Percentiles rank a stretch among this genome's conserved stretches.
These are phyloP conservation scores for Chlorella sp. DNA, from an alignment of 139 green algal genomes.

Conservation along the genomic window DNA sequence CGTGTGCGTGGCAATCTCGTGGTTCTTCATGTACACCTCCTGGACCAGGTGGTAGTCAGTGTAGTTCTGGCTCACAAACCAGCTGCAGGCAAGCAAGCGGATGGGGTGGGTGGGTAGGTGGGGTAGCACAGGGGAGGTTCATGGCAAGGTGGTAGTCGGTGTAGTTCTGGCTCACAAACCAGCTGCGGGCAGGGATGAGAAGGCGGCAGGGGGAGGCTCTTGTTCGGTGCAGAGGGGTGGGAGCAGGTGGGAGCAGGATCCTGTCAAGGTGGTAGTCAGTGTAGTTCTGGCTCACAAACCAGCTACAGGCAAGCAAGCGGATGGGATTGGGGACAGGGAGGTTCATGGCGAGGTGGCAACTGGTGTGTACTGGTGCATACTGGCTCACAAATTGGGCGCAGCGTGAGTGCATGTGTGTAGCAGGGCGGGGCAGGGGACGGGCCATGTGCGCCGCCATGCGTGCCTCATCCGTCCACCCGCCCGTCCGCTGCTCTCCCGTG, in stretches of 20 bases:
- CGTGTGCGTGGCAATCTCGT: slow-evolving; percentile 42
- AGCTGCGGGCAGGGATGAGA: not conserved
- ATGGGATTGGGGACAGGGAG: not conserved
- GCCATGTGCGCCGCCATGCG: too few relatives aligned
- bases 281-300: slow-evolving; percentile 40
- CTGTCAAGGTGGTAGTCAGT: slow-evolving; percentile 31
- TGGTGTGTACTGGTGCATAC: too few relatives aligned
- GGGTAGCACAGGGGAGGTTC: not conserved
- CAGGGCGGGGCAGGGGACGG: too few relatives aligned
- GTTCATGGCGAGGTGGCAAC: too few relatives aligned
- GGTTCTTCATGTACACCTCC: slow-evolving; percentile 31
- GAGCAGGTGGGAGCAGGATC: not conserved
- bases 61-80: slow-evolving; percentile 40
- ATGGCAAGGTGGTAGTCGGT: too few relatives aligned
- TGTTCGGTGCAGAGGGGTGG: too few relatives aligned
- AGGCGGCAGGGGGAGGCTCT: too few relatives aligned
- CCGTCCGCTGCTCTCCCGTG: too few relatives aligned
- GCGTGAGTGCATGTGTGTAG: too few relatives aligned
- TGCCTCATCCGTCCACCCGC: too few relatives aligned
- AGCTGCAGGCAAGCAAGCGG: slow-evolving; percentile 19
- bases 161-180: not conserved
- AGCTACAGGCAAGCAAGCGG: slow-evolving; percentile 17
- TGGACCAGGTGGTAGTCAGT: slow-evolving; percentile 36
- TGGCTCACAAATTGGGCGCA: not conserved
- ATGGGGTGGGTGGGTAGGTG: not conserved